Evolutionary conservation across 2,329 filamentous ascomycete species (phyloP).

Genomic region (Bipolaris gigantea): DNA sequence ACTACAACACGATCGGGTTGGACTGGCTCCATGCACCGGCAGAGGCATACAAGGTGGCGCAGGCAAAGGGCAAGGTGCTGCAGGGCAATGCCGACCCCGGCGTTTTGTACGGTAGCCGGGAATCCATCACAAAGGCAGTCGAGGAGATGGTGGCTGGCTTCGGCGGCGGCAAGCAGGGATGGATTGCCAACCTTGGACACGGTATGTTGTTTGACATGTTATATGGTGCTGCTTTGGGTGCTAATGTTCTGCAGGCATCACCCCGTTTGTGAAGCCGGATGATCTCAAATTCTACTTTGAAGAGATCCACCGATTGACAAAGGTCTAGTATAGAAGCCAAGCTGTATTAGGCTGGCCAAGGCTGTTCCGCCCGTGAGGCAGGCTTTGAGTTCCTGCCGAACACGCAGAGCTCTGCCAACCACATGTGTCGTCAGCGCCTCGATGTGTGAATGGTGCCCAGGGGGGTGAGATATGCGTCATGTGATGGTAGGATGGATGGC

Average conservation of each 20-base stretch:
- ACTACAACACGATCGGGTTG: constrained; percentile 90
- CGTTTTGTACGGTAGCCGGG: constrained; percentile 80
- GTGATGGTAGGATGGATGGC: not conserved
- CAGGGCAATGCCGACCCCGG: constrained; percentile 97
- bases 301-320: constrained; percentile 68
- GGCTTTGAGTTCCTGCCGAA: not conserved
- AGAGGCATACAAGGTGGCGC: constrained; percentile 76
- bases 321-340: constrained; percentile 25
- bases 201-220: constrained; percentile 59
- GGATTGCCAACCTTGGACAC: constrained; percentile 96
- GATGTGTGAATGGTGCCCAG: not conserved
- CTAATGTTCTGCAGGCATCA: constrained; percentile 67
- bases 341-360: not conserved
- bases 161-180: constrained; percentile 78
- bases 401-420: not conserved
- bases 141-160: constrained; percentile 88
- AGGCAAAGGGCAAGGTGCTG: constrained; percentile 71
- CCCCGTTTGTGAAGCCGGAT: constrained; percentile 90
- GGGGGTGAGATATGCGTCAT: not conserved
- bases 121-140: constrained; percentile 79
- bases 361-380: not conserved
- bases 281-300: constrained; percentile 92
- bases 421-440: not conserved
- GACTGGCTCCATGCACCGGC: constrained; percentile 94
- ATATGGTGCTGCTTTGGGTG: not conserved